Conservation (phyloP, 108 stramenopile species). For the Pinguiococcus pyrenoidosus region DNA sequence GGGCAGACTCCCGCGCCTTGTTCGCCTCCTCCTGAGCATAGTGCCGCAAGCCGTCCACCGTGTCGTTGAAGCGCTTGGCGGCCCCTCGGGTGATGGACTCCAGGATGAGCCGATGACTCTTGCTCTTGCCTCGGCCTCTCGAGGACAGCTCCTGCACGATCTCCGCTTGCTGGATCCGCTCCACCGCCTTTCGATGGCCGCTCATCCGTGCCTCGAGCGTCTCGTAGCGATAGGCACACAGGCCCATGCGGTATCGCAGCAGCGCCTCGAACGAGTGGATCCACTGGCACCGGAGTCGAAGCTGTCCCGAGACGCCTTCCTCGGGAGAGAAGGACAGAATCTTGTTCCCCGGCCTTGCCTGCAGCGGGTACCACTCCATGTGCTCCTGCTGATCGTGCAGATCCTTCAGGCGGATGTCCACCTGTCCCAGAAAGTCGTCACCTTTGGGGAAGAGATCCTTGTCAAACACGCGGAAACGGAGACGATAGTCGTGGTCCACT, state of each 20-base stretch:
- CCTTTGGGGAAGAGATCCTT: slow-evolving; percentile 17
- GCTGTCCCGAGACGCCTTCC: slow-evolving; percentile 41
- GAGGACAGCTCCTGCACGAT: no score
- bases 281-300: slow-evolving; percentile 66
- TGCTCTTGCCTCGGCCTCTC: no score
- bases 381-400: slow-evolving; percentile 52
- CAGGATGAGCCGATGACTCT: no score
- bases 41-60: no score
- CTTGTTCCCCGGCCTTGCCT: slow-evolving; percentile 50
- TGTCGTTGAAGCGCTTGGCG: no score
- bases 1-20: no score
- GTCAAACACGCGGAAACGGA: slow-evolving; percentile 46
- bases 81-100: no score
- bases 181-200: no score
- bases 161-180: no score
- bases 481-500: slow-evolving; percentile 43
- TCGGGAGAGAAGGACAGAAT: slow-evolving; percentile 45
- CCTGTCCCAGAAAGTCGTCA: slow-evolving; percentile 11
- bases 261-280: slow-evolving; percentile 48
- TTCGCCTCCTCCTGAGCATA: no score
- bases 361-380: slow-evolving; percentile 70
- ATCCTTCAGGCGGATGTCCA: slow-evolving; percentile 52
- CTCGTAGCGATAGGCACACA: slow-evolving; percentile 43
- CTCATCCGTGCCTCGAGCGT: slow-evolving; percentile 30
- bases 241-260: slow-evolving; percentile 49